phyloP scores from a whole-genome alignment of 345 rosid species.

The Eucalyptus victrix region DNA sequence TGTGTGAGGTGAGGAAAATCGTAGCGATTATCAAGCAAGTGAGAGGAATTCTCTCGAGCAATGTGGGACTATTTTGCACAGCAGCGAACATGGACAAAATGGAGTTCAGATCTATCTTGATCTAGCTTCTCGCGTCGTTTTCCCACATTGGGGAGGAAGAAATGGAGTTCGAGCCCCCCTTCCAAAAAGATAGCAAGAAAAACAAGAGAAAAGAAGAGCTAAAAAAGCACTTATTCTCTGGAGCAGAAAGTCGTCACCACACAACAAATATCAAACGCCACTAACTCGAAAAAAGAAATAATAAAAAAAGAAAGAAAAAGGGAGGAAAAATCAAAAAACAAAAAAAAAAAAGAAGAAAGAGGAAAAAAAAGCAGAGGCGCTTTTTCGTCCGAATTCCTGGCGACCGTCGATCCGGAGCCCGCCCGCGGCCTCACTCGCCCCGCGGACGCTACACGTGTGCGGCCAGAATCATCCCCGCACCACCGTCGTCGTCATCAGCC shows the following conservation, averaged over 20 bases:
- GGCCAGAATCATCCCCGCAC: background rate
- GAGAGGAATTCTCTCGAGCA: fast-evolving
- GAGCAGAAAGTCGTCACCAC: background rate
- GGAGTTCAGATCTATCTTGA: too few species aligned
- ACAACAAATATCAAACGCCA: background rate
- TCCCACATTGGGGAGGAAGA: background rate
- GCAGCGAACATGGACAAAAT: too few species aligned
- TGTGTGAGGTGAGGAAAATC: fast-evolving
- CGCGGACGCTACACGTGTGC: background rate
- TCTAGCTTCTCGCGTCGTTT: background rate
- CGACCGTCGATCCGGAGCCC: background rate
- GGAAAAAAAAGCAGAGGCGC: background rate
- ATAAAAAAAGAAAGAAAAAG: background rate
- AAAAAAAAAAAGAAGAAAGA: fast-evolving
- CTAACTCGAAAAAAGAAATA: background rate
- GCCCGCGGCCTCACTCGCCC: background rate
- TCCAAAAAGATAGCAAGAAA: background rate
- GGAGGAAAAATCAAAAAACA: fast-evolving
- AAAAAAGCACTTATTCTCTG: background rate
- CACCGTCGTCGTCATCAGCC: background rate
- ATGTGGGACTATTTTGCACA: too few species aligned
- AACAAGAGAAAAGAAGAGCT: background rate
- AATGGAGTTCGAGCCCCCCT: background rate
- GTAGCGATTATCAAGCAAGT: fast-evolving
- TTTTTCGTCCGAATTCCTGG: background rate